Percentiles rank a stretch among this genome's conserved stretches.
Evolutionary conservation across 1,284 basidiomycete species (phyloP).

Genomic region (Ganoderma boninense): DNA sequence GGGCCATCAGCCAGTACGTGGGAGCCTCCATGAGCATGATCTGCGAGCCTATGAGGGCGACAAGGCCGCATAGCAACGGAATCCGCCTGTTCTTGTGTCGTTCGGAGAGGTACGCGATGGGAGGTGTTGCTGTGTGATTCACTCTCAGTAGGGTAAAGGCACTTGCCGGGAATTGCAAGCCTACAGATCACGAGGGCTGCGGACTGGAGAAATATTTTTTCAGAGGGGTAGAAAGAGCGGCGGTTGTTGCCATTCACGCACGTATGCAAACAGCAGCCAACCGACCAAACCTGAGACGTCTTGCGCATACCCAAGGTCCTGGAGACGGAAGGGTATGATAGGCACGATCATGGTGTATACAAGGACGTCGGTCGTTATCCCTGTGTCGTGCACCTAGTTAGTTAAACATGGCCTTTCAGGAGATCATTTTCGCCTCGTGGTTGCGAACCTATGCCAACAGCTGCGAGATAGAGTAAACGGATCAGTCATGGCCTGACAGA

Average conservation of each 20-base stretch:
- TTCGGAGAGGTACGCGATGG: constrained; percentile 76
- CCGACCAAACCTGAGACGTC: constrained; percentile 67
- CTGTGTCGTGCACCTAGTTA: constrained; percentile 43
- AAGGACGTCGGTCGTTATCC: constrained; percentile 68
- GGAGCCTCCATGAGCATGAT: constrained; percentile 83
- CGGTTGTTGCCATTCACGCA: constrained; percentile 41
- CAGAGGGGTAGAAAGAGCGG: background rate
- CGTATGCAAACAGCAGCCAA: constrained; percentile 74
- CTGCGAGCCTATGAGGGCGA: constrained; percentile 64
- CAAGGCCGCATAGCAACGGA: constrained; percentile 68
- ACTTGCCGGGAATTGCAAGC: constrained; percentile 12
- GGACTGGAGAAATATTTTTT: constrained; percentile 35
- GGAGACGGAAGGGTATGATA: constrained; percentile 78
- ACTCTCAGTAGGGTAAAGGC: background rate
- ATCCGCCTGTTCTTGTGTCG: constrained; percentile 59
- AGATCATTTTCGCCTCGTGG: background rate
- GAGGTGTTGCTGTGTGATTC: constrained; percentile 64
- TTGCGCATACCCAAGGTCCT: constrained; percentile 56
- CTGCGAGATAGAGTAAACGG: background rate
- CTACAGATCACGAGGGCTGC: constrained; percentile 44
- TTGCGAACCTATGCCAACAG: constrained; percentile 24
- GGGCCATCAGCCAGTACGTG: constrained; percentile 73
- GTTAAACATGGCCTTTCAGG: background rate
- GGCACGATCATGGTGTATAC: constrained; percentile 79
- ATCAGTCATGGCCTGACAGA: background rate